Evolutionary conservation across 345 rosid genomes (phyloP), one percentile per base, ranked within the genome.

Genomic region (Salix koriyanagi): DNA sequence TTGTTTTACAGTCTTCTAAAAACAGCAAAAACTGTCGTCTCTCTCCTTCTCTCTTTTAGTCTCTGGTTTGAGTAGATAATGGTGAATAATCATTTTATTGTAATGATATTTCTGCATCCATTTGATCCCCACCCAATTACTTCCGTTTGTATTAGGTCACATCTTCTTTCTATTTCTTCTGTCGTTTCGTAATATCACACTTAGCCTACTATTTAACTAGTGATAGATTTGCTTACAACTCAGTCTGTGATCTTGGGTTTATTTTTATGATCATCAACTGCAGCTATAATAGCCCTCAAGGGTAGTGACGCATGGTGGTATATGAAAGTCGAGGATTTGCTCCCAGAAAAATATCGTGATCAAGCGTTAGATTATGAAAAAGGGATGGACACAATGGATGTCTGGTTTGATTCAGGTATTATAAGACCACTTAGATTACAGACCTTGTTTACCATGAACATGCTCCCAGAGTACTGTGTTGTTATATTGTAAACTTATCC

Each of bases 301-400:
- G 97, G 97, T 54, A 93, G 97, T 54, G 99, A 95, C 65, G 96
- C 91, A 28, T 95, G 97, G 99, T 95, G 99, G 99, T 89, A 95
- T 79, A 93, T 93, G 99, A 81, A 85, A 77, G 92, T 88, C 72
- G 92, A 88, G 82, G 94, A 93, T 79, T 85, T 95, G 62, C 94
- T 95, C 76, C 97, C 99, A 74, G 93, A 87, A 34, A 89, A 82
- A 52, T 95, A 91, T 83, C 85, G 82, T 64, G 90, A 84, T 77
- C 81, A 89, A 83, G 91, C 97, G 60, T 90, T 90, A 30, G 88
- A 89, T 58, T 95, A 89, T 82, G 97, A 89, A 78, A 95, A 91
- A 77, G 97, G 97, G 74, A 90, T 90, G 37, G 99, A 95, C 85
- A 95, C 99, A 26, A 95, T 95, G 99, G 99, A 95, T 82, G 99